Percentiles rank a stretch among this genome's conserved stretches.
Evolutionary conservation across 2,329 filamentous ascomycete species (phyloP).

Genomic region (Diaporthe caulivora): DNA sequence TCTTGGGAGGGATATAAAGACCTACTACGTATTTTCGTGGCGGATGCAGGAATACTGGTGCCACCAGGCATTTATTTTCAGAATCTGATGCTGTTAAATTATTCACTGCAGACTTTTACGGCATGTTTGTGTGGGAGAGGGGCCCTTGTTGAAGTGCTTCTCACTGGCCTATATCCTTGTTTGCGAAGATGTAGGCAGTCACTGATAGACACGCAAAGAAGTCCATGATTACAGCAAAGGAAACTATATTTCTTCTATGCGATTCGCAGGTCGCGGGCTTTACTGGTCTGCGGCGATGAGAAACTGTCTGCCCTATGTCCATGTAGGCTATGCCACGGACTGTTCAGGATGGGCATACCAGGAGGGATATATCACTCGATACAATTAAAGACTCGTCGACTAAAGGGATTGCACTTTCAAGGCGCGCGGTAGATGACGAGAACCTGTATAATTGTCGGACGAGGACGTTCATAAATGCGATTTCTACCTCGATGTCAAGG

Average conservation of each 20-base stretch:
- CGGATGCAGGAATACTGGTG: neutral
- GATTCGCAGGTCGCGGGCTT: neutral
- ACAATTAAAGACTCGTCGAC: too few species aligned
- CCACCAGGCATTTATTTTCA: neutral
- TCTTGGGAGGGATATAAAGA: too few species aligned
- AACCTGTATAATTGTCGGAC: too few species aligned
- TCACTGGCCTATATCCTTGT: neutral
- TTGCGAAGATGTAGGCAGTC: neutral
- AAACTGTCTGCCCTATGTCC: neutral
- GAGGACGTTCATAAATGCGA: neutral
- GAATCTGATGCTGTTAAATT: neutral
- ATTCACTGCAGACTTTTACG: neutral
- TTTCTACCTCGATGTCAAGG: neutral
- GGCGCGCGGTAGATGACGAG: too few species aligned
- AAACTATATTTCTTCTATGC: neutral
- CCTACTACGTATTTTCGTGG: neutral
- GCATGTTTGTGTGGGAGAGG: neutral
- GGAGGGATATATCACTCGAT: neutral
- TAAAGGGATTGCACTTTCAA: too few species aligned
- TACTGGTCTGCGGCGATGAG: neutral
- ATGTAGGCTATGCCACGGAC: neutral
- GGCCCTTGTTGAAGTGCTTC: neutral
- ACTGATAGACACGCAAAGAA: neutral
- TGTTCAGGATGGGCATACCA: neutral
- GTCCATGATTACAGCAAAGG: neutral